Base-by-base conservation (phyloP, 441 rosid species). In the Kokia cookei region DNA sequence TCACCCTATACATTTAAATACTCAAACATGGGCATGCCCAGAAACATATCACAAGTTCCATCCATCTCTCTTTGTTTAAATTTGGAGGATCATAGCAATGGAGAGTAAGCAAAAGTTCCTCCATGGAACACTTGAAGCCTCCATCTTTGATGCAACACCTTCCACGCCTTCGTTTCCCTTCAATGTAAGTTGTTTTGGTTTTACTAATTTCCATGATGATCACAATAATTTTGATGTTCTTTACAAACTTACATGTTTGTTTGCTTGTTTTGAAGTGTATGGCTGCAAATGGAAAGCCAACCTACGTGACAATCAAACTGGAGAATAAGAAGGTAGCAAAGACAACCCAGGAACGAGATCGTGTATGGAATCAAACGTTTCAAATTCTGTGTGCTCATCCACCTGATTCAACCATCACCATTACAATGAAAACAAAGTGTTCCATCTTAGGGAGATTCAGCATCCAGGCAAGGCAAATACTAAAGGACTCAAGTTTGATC, bases 311-410 rank as follows among this genome's bases (percentile, higher is more conserved):
- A 7, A 81, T 94, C 72, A 86, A 85, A 79, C 76, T 94, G 48
- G 88, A 87, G 78, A 73, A 90, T 7, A 81, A 82, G 70, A 91
- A 85, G 75, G 88, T 91, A 3, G 97, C 93, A 14, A 85, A 83
- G 68, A 92, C 98, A 13, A 91, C 88, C 74, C 79, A 72, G 32
- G 92, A 91, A 76, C 82, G 68, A 1, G 92, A 84, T 79, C 86
- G 97, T 4, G 75, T 88, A n/a, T 94, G 98, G 97, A 94, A 91
- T 73, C 98, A 92, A 71, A 92, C 95, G 10, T 91, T 94, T 69
- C 94, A 84, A 69, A 83, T 94, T 70, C 90, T 87, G 7, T 94
- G 97, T 47, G 97, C 98, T 4, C 93, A 91, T 54, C 88, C 87
- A 7, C 76, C 80, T 1, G 86, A 88, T 76, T 86, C 97, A 40